These are phyloP conservation scores for Globisporangium barbulae DNA, from an alignment of 352 stramenopile genomes.

Conservation along the genomic window DNA sequence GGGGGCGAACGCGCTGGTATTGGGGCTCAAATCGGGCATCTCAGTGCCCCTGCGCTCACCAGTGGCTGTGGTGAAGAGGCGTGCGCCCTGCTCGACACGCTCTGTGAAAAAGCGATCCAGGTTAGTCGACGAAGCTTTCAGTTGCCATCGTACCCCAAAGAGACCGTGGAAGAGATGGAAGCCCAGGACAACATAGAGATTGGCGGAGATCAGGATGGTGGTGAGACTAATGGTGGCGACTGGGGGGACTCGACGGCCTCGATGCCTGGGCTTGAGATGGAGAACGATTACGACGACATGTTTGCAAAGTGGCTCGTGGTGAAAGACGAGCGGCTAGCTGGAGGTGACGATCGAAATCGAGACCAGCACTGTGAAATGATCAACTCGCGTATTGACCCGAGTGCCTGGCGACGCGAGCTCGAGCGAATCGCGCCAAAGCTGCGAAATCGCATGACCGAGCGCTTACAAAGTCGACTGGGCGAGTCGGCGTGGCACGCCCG, in stretches of 20 bases:
- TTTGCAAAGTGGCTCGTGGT: conserved; percentile 45
- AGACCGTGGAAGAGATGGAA: conserved; percentile 42
- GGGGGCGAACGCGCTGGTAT: conserved; percentile 43
- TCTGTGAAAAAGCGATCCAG: conserved; percentile 40
- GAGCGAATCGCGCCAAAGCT: conserved; percentile 37
- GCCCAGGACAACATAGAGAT: conserved; percentile 43
- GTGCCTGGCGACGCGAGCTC: conserved; percentile 36
- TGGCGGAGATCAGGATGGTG: conserved; percentile 21
- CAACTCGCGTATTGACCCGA: conserved; percentile 33
- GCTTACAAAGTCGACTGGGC: conserved; percentile 12
- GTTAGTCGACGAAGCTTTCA: conserved; percentile 15
- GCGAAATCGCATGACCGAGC: conserved; percentile 22
- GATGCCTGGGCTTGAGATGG: conserved; percentile 7
- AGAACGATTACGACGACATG: conserved; percentile 26
- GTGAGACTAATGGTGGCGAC: conserved; percentile 16
- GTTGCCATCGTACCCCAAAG: conserved; percentile 30
- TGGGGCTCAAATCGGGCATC: conserved; percentile 15
- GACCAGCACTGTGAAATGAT: conserved; percentile 34
- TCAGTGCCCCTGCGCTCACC: conserved; percentile 42
- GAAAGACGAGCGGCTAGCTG: conserved; percentile 24
- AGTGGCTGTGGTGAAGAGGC: conserved; percentile 45
- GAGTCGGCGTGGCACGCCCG: conserved; percentile 29
- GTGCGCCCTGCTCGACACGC: conserved; percentile 43
- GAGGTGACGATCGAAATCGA: not conserved
- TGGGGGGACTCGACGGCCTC: conserved; percentile 36